These are phyloP conservation scores for Cerioporus squamosus DNA, from an alignment of 1,284 basidiomycete species.

Conservation along the genomic window DNA sequence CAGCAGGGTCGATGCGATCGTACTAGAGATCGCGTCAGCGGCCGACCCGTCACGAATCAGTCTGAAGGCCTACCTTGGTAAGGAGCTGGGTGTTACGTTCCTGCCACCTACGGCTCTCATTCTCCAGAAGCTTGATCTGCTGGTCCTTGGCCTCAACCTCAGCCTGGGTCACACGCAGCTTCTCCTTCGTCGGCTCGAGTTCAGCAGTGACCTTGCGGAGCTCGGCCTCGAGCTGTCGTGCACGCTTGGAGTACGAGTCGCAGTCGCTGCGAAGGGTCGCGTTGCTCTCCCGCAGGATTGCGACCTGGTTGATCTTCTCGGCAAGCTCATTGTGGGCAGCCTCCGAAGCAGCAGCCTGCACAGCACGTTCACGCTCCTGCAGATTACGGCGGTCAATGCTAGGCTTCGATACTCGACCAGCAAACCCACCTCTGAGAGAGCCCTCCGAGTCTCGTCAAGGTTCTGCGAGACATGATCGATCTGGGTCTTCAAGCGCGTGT, in stretches of 20 bases:
- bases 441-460: constrained; percentile 70
- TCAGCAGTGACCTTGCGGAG: constrained; percentile 64
- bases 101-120: constrained; percentile 86
- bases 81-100: constrained; percentile 82
- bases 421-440: constrained; percentile 61
- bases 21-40: constrained; percentile 50
- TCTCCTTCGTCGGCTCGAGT: constrained; percentile 78
- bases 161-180: constrained; percentile 68
- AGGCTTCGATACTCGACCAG: not conserved
- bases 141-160: constrained; percentile 75
- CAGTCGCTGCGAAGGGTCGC: constrained; percentile 81
- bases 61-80: constrained; percentile 58
- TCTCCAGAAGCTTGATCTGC: constrained; percentile 76
- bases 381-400: not conserved
- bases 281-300: constrained; percentile 88
- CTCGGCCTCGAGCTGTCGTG: constrained; percentile 66
- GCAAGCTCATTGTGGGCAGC: constrained; percentile 85
- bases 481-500: constrained; percentile 73
- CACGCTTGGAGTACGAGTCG: constrained; percentile 67
- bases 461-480: constrained; percentile 74
- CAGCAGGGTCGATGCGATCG: constrained; percentile 87
- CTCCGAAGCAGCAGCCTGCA: constrained; percentile 71
- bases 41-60: not conserved
- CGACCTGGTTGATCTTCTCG: constrained; percentile 88
- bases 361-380: constrained; percentile 80